Base-by-base conservation (phyloP, 352 stramenopile species). In the Globisporangium barbulae region DNA sequence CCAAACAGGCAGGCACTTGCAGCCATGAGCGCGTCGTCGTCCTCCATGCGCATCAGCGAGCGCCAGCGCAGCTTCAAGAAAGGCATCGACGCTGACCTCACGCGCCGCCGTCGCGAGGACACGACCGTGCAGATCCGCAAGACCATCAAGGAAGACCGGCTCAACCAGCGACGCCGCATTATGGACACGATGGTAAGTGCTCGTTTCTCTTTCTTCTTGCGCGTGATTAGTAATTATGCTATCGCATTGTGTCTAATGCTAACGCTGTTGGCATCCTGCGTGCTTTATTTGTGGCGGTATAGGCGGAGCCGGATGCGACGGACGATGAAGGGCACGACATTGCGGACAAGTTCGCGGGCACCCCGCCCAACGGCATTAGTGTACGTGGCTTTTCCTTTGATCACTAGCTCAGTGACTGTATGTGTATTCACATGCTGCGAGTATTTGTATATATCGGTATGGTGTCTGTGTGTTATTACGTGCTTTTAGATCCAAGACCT, bases 401-500 rank as follows among this genome's bases (percentile, higher is more conserved):
- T 53, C 8, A 28, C 35, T 33, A 2, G 13, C 39, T 45, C 12
- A 21, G 2, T 35, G 48, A 10, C 35, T 15, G 35, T 33, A 28
- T 41, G 13, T 28, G 9, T 9, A 54, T 53, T 30, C 28, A 39
- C 44, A 52, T 57, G 33, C 33, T 59, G n/a, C 25, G 25, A 28
- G 25, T 19, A 22, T 22, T 19, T 19, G 42, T 17, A 17, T 30
- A 30, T 50, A 8, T 1, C 15, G 44, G 5, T 31, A 30, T 30
- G 44, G 5, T 39, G 7, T 25, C 5, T 28, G 8, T 42, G 28
- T 22, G 30, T 28, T 47, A 12, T 56, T 30, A 9, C 31, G 35
- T 8, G 30, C 15, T 12, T 47, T 30, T 87, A 98, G 81, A 78
- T 99, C 49, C 85, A 98, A 54, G 90, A 98, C 44, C 76, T 99